Evolutionary conservation across 2,329 filamentous ascomycete species (phyloP).

Genomic region (Aschersonia sp.): DNA sequence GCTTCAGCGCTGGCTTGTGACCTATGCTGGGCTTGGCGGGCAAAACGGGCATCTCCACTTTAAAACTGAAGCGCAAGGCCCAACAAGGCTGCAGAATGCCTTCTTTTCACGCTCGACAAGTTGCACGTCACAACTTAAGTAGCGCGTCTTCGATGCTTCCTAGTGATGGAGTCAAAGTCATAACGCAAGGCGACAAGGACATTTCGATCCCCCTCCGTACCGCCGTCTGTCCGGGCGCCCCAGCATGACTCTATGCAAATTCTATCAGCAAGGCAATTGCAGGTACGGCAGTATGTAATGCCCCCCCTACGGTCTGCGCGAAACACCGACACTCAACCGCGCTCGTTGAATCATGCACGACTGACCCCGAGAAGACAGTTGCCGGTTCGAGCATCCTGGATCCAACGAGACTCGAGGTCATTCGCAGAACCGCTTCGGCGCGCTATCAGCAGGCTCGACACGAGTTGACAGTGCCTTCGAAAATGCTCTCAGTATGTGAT

Average conservation of each 20-base stretch:
- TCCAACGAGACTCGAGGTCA: slow-evolving; percentile 19
- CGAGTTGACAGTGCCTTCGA: slow-evolving; percentile 12
- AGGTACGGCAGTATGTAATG: slow-evolving; percentile 26
- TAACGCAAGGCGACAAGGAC: no score
- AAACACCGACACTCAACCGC: background rate
- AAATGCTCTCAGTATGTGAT: slow-evolving; percentile 9
- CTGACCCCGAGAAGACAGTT: slow-evolving; percentile 24
- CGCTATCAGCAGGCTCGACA: slow-evolving; percentile 18
- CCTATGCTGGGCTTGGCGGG: no score
- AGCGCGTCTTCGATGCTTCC: no score
- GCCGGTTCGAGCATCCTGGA: slow-evolving; percentile 39
- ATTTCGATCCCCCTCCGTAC: no score
- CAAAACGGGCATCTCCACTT: no score
- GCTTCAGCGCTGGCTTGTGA: no score
- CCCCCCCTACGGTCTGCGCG: background rate
- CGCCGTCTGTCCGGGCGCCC: background rate
- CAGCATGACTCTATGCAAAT: slow-evolving; percentile 30
- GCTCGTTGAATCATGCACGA: background rate
- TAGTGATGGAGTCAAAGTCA: no score
- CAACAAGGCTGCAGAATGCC: background rate
- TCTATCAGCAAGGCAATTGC: slow-evolving; percentile 36
- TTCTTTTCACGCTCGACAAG: background rate
- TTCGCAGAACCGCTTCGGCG: slow-evolving; percentile 41
- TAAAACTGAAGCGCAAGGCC: no score
- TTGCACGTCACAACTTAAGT: no score